phyloP scores from a whole-genome alignment of 441 rosid species.

The Syzygium syzygioides region DNA sequence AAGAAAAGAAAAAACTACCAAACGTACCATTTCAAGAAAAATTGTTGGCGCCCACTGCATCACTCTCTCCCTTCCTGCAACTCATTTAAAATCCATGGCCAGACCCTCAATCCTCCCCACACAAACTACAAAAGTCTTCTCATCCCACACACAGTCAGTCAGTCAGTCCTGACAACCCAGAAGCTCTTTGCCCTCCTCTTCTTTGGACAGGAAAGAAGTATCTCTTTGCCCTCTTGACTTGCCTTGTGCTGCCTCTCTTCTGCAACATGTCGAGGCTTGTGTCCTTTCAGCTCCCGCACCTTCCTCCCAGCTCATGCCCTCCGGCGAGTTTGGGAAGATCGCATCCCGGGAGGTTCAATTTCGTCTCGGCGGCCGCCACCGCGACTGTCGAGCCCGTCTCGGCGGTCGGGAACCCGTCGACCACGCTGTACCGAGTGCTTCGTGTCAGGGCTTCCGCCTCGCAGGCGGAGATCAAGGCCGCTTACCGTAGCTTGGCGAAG shows the following conservation, averaged over 20 bases:
- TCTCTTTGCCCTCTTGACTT: not conserved
- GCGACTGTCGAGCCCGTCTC: not conserved
- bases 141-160: not conserved
- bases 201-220: no score
- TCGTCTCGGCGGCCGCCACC: fast-evolving
- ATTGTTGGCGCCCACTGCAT: not conserved
- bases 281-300: not conserved
- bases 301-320: not conserved
- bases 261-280: not conserved
- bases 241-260: not conserved
- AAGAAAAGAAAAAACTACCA: not conserved
- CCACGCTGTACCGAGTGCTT: slow-evolving; percentile 21
- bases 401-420: fast-evolving
- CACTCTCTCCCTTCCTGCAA: not conserved
- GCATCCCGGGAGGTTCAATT: not conserved
- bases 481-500: slow-evolving; percentile 24
- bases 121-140: not conserved
- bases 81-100: not conserved
- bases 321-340: not conserved
- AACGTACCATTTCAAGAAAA: not conserved
- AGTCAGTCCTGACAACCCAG: not conserved
- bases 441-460: slow-evolving; percentile 8
- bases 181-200: not conserved
- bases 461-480: slow-evolving; percentile 21
- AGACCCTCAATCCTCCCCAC: not conserved